phyloP scores from a whole-genome alignment of 257 asterid species.

The Ajuga chamaepitys region DNA sequence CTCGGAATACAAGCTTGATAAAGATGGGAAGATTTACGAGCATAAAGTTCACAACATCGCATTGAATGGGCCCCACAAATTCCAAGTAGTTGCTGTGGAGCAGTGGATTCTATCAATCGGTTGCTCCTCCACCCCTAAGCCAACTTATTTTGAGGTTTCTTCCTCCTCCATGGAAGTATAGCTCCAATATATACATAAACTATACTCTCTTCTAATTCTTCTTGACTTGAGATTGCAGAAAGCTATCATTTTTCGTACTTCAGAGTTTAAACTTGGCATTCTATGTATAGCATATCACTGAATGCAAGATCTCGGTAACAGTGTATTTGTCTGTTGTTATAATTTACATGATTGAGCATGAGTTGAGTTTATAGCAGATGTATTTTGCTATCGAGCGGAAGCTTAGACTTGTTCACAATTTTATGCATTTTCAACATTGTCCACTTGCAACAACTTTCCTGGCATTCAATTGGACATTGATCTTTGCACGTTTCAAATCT shows the following conservation, averaged over 20 bases:
- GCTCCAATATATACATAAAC: conserved; percentile 16
- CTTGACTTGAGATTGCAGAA: too few relatives aligned
- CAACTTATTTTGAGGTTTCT: conserved; percentile 60
- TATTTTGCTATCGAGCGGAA: too few relatives aligned
- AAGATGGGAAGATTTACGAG: conserved; percentile 76
- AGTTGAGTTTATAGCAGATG: background rate
- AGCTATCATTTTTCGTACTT: too few relatives aligned
- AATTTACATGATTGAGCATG: background rate
- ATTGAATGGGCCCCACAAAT: conserved; percentile 49
- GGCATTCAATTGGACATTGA: too few relatives aligned
- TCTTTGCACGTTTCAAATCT: too few relatives aligned
- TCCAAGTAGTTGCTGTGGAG: conserved; percentile 47
- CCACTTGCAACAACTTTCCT: too few relatives aligned
- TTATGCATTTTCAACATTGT: too few relatives aligned
- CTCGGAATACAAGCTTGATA: conserved; percentile 83
- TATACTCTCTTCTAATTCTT: conserved; percentile 24
- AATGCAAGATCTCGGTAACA: background rate
- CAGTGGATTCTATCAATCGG: conserved; percentile 60
- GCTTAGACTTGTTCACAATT: too few relatives aligned
- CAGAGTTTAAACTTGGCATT: background rate
- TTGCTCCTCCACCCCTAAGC: conserved; percentile 82
- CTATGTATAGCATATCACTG: conserved; percentile 16
- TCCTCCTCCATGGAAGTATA: too few relatives aligned
- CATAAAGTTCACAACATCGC: conserved; percentile 80
- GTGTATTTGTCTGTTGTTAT: conserved; percentile 1